phyloP scores from a whole-genome alignment of 495 filamentous ascomycete genomes.

The Aspergillus wentii region DNA sequence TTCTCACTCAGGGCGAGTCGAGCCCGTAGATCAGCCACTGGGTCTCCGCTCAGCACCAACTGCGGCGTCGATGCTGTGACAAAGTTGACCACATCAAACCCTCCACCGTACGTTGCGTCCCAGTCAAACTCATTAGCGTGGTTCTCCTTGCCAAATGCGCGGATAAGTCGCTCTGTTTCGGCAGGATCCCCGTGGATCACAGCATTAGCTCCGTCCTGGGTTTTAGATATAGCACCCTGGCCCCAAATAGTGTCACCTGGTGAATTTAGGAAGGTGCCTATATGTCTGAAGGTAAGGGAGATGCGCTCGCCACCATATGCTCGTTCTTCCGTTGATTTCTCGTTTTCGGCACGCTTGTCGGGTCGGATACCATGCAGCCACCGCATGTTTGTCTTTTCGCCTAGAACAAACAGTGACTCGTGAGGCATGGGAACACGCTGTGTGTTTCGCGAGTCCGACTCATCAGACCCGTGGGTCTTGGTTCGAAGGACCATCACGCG shows the following conservation, averaged over 20 bases:
- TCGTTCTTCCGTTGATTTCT: slow-evolving; percentile 65
- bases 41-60: slow-evolving; percentile 48
- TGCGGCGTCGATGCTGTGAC: slow-evolving; percentile 44
- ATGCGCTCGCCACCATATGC: slow-evolving; percentile 75
- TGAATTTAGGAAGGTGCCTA: slow-evolving; percentile 74
- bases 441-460: slow-evolving; percentile 36
- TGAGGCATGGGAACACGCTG: slow-evolving; percentile 77
- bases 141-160: slow-evolving; percentile 84
- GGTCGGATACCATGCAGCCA: slow-evolving; percentile 89
- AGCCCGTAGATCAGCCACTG: slow-evolving; percentile 53
- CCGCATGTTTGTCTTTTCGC: slow-evolving; percentile 70
- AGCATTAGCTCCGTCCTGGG: slow-evolving; percentile 43
- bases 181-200: slow-evolving; percentile 65
- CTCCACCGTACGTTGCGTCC: slow-evolving; percentile 69
- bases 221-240: slow-evolving; percentile 76
- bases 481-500: slow-evolving; percentile 86
- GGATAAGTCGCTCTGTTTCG: slow-evolving; percentile 65
- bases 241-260: slow-evolving; percentile 74
- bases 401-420: slow-evolving; percentile 81
- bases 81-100: slow-evolving; percentile 86
- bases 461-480: slow-evolving; percentile 52
- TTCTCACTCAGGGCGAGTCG: slow-evolving; percentile 54
- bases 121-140: slow-evolving; percentile 71
- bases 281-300: slow-evolving; percentile 86
- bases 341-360: slow-evolving; percentile 66